Evolutionary conservation across 2,329 filamentous ascomycete genomes (phyloP), one percentile per base, ranked within the genome.

Genomic region (Diaporthe sp.): DNA sequence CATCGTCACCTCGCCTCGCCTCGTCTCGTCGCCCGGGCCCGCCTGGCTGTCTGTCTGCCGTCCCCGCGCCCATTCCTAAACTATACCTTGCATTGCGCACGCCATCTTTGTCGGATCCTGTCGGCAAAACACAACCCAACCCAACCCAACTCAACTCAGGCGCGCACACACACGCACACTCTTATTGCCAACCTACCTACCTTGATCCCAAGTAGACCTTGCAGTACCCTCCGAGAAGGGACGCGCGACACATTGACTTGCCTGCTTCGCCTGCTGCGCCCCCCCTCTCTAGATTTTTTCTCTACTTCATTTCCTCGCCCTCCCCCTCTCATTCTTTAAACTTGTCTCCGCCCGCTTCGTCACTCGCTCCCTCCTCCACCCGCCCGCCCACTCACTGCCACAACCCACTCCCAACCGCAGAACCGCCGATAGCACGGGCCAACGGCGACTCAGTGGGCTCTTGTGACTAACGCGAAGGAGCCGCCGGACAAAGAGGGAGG

Each of bases 401-500:
- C 71, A 53, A 53, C 49, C 51, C 58, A 46, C 58, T 73, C 60
- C 34, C 65, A 73, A 65, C 71, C 58, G 71, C 71, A 73, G 55
- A 65, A 62, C 46, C 57, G 60, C 58, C 39, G 71, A 73, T 73
- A 73, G 71, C 71, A 73, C 71, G 71, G 71, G 71, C 71, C 71
- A 73, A 65, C 46, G 51, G 19, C 58, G 71, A 62, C 61, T 65
- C 71, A 73, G 71, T 61, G 58, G 71, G 44, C 51, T 39, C 49
- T 44, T 72, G n/a, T 65, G 71, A 65, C 58, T 73, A 73, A 62
- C 58, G 71, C 46, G 58, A 73, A 73, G 61, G 42, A 60, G 71
- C 71, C 49, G 58, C 49, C 46, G 70, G 71, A 73, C 71, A 73
- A 65, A 73, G 71, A 73, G 34, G 58, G n/a, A 55, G 49, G n/a